Evolutionary conservation across 1,284 basidiomycete genomes (phyloP), one percentile per base, ranked within the genome.

Genomic region (Cryptococcus wingfieldii): DNA sequence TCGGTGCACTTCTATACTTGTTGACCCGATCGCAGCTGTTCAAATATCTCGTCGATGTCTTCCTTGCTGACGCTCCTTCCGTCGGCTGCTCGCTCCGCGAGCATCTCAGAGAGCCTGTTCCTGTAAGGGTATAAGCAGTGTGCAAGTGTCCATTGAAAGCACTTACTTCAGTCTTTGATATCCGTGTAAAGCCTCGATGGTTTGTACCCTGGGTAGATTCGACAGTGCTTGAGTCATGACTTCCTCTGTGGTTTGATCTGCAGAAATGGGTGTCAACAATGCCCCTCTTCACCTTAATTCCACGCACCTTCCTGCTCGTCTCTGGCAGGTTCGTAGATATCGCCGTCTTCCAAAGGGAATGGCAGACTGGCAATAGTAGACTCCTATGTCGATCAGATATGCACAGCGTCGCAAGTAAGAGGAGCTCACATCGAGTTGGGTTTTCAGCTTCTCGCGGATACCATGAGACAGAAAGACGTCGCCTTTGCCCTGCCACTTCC

Each of bases 131-230:
- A 34, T 34, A 8, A 34, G 31, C 31, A 6, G 31, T 34, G 31
- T 34, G 10, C 6, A 34, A 10, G 31, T 3, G 31, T 34, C 31
- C 7, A 10, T 2, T 10, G 10, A 0, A 7, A 7, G 41, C 10
- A 65, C 71, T 61, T 61, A 75, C 75, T 74, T 74, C 65, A 77
- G 71, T 18, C 53, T 56, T 38, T 73, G 69, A 55, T 74, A 76
- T 5, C 69, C 73, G 42, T 74, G 68, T 39, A 76, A 43, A 4
- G 74, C 72, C 53, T 77, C 74, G 48, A 77, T 75, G 25, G 76
- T 72, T 53, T 77, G 76, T 0, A 69, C 68, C 5, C 74, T 51
- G 2, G 76, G 76, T 10, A 77, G 45, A 16, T 54, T 38, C 13
- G 59, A 59, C 3, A 77, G 58, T 1, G 74, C 64, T 28, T 70